Evolutionary conservation across 805 yeast species (phyloP).

Genomic region (Ogataea populi-albae): DNA sequence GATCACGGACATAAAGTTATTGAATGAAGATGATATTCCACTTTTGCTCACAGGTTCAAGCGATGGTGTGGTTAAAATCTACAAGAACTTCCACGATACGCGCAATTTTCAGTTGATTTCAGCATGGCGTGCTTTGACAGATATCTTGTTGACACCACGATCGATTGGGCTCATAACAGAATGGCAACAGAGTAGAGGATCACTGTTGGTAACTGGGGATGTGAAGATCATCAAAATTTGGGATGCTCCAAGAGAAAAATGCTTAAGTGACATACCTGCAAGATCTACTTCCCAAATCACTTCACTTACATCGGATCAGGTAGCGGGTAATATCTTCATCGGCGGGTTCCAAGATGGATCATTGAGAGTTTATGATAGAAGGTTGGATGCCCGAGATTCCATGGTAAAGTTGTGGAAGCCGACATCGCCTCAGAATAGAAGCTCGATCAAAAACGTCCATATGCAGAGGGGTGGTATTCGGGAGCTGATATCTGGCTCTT

Average conservation of each 20-base stretch:
- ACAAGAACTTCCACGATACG: conserved; percentile 64
- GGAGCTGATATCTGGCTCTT: conserved; percentile 79
- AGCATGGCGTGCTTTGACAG: conserved; percentile 92
- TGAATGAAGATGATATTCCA: conserved; percentile 92
- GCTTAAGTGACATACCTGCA: conserved; percentile 85
- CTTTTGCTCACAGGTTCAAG: conserved; percentile 83
- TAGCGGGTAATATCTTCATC: conserved; percentile 84
- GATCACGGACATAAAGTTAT: conserved; percentile 78
- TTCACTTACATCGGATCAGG: conserved; percentile 89
- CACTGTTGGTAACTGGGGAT: conserved; percentile 90
- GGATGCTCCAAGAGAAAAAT: conserved; percentile 94
- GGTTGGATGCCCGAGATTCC: conserved; percentile 79
- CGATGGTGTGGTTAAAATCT: conserved; percentile 90
- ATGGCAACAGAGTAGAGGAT: conserved; percentile 96
- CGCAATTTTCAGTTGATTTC: conserved; percentile 63
- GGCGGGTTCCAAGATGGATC: conserved; percentile 94
- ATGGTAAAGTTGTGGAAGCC: conserved; percentile 81
- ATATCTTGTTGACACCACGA: conserved; percentile 73
- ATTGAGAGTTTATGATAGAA: conserved; percentile 84
- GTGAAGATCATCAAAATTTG: conserved; percentile 86
- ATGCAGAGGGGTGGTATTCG: conserved; percentile 97
- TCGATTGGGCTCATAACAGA: conserved; percentile 84
- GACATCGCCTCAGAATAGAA: conserved; percentile 21
- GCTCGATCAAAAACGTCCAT: conserved; percentile 65
- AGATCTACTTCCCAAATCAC: conserved; percentile 87